Evolutionary conservation across 1,284 basidiomycete species (phyloP), one percentile per base, ranked within the genome.

Genomic region (Athelia sp.): DNA sequence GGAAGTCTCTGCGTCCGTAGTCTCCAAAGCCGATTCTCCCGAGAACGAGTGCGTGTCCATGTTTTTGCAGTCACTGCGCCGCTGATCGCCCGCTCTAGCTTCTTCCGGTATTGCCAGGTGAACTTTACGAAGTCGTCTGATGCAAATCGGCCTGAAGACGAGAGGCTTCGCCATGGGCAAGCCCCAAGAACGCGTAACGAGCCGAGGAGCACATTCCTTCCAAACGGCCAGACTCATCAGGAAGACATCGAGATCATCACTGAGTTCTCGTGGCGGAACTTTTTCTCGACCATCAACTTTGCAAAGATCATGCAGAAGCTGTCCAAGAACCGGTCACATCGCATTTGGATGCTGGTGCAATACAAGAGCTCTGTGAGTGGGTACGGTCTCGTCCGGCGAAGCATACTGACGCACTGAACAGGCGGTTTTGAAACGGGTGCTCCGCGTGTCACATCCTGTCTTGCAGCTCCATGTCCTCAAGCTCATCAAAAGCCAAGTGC

Each of bases 271-370:
- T 99, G 96, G 94, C 76, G 97, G 49, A 99, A 99, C 70, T 98
- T 99, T 68, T 99, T 98, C 69, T 84, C 93, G 9, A 86, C 87
- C n/a, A 96, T 98, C 71, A 98, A 98, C 67, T 98, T 98, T 64
- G 91, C 96, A 22, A 94, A 94, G 64, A 92, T 99, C 56, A 87
- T 99, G 80, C 97, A 99, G 66, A 98, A 98, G 70, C 68, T 99
- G 55, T 96, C 94, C 1, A 99, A 99, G 69, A 84, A 90, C 57
- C 87, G 94, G 38, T 91, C 92, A 8, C 94, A 98, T 66, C 81
- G 97, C 19, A 97, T 99, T 54, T 86, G 92, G 73, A 87, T 99
- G 79, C 77, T 99, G 53, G 93, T 97, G 19, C 94, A 98, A 66
- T 98, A 99, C 75, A 99, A 99, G 75, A 96, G 92, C 63, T 95